Evolutionary conservation across 805 yeast species (phyloP), one percentile per base, ranked within the genome.

Genomic region (Saturnispora quitensis): DNA sequence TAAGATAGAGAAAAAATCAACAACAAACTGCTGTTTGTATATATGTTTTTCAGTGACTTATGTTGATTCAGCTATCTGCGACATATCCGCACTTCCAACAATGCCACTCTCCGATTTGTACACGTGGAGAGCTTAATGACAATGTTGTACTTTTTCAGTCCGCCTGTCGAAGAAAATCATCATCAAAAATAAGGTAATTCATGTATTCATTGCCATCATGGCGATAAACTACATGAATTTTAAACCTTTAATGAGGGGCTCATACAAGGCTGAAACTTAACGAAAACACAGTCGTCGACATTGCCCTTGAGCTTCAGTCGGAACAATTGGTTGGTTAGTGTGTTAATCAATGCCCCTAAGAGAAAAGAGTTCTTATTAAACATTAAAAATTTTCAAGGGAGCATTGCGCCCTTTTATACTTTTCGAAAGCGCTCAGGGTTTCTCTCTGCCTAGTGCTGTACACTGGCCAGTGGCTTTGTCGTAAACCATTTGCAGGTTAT

Each of bases 401-500:
- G 5, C 9, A 10, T 15, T 5, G 44, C 27, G 44, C 31, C 27
- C 20, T 25, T 22, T 40, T 40, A 40, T 40, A 24, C n/a, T 15
- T 28, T 43, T 17, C 45, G 27, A 28, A 25, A 43, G 22, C 45
- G 27, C 42, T 38, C 42, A 38, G 42, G 42, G 42, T 38, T 38
- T 38, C 42, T 38, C 42, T 43, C 52, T 43, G 5, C 52, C 52
- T 6, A 50, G 20, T 43, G 52, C 56, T 47, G 45, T 46, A 7
- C 49, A 25, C 36, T 56, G 52, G 20, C 62, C 65, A 46, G 59
- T 57, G 5, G 55, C 56, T 55, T 71, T 71, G 48, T 77, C 91
- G 62, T 74, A 85, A 17, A 91, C 83, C 68, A 86, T 95, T 62
- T 88, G 91, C 42, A 93, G 68, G 63, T 93, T 93, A 68, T 77